These are phyloP conservation scores for Metschnikowia lachancei DNA, from an alignment of 805 yeast species.

Conservation along the genomic window DNA sequence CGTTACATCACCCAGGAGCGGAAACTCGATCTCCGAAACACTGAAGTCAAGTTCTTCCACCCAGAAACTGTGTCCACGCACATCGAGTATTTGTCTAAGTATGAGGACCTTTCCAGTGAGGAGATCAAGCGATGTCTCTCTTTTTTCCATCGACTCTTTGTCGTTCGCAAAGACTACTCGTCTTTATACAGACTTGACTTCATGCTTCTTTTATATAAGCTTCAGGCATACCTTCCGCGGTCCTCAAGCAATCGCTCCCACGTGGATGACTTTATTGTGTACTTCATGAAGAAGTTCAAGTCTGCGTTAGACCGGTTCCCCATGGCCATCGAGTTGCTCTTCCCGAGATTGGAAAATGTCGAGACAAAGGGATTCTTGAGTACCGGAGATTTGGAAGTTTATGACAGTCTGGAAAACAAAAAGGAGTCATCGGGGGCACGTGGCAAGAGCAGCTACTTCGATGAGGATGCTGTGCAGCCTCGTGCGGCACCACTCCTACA, in stretches of 20 bases:
- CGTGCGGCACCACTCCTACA: conserved; percentile 36
- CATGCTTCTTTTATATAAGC: conserved; percentile 54
- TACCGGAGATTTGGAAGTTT: conserved; percentile 51
- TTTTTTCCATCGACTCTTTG: conserved; percentile 69
- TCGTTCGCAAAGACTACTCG: conserved; percentile 54
- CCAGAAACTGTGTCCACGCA: conserved; percentile 65
- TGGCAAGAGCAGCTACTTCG: conserved; percentile 17
- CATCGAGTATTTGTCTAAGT: conserved; percentile 58
- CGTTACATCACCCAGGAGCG: conserved; percentile 44
- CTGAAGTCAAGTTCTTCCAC: conserved; percentile 49
- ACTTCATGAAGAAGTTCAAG: conserved; percentile 61
- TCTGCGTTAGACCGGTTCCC: conserved; percentile 48
- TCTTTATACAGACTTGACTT: conserved; percentile 71
- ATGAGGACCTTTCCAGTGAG: conserved; percentile 55
- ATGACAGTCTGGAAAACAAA: conserved; percentile 8
- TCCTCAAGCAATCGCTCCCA: conserved; percentile 51
- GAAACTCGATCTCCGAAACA: conserved; percentile 41
- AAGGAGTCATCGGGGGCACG: background rate
- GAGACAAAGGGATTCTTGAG: conserved; percentile 50
- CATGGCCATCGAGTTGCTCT: conserved; percentile 63
- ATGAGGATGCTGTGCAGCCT: conserved; percentile 23
- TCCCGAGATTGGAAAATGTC: conserved; percentile 53
- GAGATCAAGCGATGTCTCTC: conserved; percentile 63
- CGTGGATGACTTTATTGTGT: conserved; percentile 60
- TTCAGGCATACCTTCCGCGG: conserved; percentile 47